Base-by-base conservation (phyloP, 2,329 filamentous ascomycete genomes). In the Xylaria sp. region DNA sequence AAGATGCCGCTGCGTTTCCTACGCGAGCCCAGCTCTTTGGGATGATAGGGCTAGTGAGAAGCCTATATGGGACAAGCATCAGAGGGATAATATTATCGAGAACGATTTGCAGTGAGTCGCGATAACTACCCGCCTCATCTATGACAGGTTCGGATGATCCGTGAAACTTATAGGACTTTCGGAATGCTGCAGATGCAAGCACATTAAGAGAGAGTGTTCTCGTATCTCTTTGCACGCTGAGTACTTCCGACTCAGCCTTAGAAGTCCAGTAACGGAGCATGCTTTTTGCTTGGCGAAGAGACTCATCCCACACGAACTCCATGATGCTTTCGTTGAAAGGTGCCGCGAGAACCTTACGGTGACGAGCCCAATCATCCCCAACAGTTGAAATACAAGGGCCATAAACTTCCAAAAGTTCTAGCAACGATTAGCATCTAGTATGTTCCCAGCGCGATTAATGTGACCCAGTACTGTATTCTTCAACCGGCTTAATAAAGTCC, bases 321-420 rank as follows among this genome's bases (percentile, higher is more conserved):
- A 75, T 78, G 13, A 74, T 74, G 10, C 61, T 69, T 64, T 78
- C 76, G 40, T 77, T 79, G 61, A 78, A 78, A 0, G 76, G 75
- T 3, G 75, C 60, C 0, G 76, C 76, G 3, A 77, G 32, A 0
- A 73, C 68, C 50, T 75, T 78, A 0, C 76, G 74, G 32, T 79
- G 77, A 8, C 75, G 75, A 47, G 74, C 64, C 76, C 76, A 78
- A 32, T 77, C 74, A 12, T 76, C 70, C 70, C 68, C 64, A 4
- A 71, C 76, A 0, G 75, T 79, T 1, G 73, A 77, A 13, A 79
- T 69, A 47, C 70, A 76, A 0, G 76, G 77, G 0, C 76, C 77
- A 50, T 76, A 79, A 1, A 79, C 54, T 37, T 75, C 75, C 13
- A 77, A 60, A 3, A 76, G 50, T 32, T 53, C 50, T 53, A 53